Base-by-base conservation (phyloP, 78 protist species). In the Pigoraptor vietnamica region DNA sequence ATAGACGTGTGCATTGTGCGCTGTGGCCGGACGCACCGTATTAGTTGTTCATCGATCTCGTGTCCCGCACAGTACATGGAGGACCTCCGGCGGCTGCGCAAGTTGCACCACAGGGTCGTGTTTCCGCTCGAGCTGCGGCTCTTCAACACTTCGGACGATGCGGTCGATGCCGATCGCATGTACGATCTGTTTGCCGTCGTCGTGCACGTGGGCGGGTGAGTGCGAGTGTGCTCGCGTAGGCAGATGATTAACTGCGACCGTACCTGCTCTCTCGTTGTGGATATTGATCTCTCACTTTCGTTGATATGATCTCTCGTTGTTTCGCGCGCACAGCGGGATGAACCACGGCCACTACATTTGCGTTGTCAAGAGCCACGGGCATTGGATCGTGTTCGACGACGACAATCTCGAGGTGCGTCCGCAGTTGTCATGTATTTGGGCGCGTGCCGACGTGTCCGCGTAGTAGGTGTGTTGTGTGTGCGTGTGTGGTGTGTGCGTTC, bases 311-410 rank as follows among this genome's bases (percentile, higher is more conserved):
- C n/a, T n/a, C n/a, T 34, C n/a, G 35, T 82, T 34, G 39, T 82
- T 34, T 1, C 89, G 38, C 40, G 2, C 6, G 2, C 39, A 37
- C 34, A 93, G 90, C 32, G 97, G 97, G 0, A 97, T 96, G 9
- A 93, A 95, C 86, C 97, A 94, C 87, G 99, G 99, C 37, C 99
- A 98, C 92, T 98, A 97, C 93, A 37, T 93, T 23, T 39, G 94
- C 86, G 37, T 96, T 25, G 92, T 96, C 24, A 90, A 94, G 40
- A 38, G 92, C 32, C 56, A 94, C 89, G 94, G 90, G 10, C 55
- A 90, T 33, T 97, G 98, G 98, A 37, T 97, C 48, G 24, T 91
- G 38, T 97, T 96, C 81, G 98, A 97, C 91, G 98, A 97, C 84
- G 96, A 94, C 33, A 84, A 86, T 38, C 92, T 96, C 37, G 95